phyloP scores from a whole-genome alignment of 2,329 filamentous ascomycete genomes.

The Tolypocladium tundrense region DNA sequence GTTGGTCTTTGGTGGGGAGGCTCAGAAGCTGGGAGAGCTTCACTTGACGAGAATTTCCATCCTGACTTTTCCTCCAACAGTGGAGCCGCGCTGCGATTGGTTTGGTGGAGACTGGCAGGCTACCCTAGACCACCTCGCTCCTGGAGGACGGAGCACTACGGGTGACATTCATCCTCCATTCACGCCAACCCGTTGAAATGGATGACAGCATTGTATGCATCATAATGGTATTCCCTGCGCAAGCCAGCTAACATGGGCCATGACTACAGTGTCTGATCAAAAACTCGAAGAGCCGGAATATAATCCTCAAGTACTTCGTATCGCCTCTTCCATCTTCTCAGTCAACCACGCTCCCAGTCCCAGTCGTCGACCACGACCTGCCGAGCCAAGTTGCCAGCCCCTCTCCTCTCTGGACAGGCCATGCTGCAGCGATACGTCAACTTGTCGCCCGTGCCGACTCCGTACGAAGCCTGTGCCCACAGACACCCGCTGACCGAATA shows the following conservation, averaged over 20 bases:
- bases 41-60: not conserved
- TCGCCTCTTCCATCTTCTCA: not conserved
- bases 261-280: too few species aligned
- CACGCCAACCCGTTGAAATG: not conserved
- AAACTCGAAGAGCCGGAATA: too few species aligned
- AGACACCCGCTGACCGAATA: slow-evolving; percentile 6
- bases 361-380: slow-evolving; percentile 3
- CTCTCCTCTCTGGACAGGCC: slow-evolving; percentile 1
- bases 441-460: not conserved
- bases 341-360: slow-evolving; percentile 1
- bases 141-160: too few species aligned
- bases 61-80: not conserved
- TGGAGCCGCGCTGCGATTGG: not conserved
- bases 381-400: not conserved
- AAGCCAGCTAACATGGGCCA: not conserved
- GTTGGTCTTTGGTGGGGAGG: not conserved
- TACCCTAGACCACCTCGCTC: not conserved
- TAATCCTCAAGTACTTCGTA: too few species aligned
- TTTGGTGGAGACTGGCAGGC: not conserved
- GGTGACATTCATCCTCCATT: not conserved
- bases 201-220: not conserved
- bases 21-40: not conserved
- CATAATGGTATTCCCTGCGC: not conserved
- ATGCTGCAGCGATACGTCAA: slow-evolving; percentile 2
- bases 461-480: slow-evolving; percentile 4